Base-by-base conservation (phyloP, 495 filamentous ascomycete genomes). In the Penicillium cataractarum region DNA sequence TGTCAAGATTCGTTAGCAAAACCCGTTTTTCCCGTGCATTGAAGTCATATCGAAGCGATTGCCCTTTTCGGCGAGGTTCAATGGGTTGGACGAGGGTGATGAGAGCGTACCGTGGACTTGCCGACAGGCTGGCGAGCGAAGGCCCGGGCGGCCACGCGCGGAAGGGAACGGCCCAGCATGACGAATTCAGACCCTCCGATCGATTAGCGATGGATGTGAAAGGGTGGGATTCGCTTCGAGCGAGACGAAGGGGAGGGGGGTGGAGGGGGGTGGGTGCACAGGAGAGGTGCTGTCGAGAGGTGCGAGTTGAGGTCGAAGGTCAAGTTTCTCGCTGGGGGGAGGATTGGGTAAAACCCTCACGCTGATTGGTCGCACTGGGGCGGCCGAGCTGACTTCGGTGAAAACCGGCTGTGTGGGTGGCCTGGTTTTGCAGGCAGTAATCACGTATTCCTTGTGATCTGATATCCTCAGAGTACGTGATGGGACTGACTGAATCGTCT, bases 101-200 rank as follows among this genome's bases (percentile, higher is more conserved):
- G 70, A 60, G 8, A 63, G 67, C 77, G 68, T 82, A 85, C 82
- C 72, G 77, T 79, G 68, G 79, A 77, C 74, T 78, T 81, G 70
- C 77, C 77, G 69, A 83, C 70, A 60, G 78, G 74, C 71, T 80
- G 77, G 69, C 80, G 76, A 65, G 78, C 88, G 76, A 87, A 81
- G 80, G 87, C 90, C 80, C 90, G 80, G 69, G 87, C 82, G 84
- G 92, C 91, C 84, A 87, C 84, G 74, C 92, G 91, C 82, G 93
- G 80, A 75, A 84, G 85, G 75, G 91, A 90, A 81, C 92, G 88
- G 80, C 90, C 89, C 86, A 96, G 83, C 93, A 97, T 97, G 79
- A 72, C 69, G 58, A 71, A 76, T 68, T 71, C 58, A 68, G 70
- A 75, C 75, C 76, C 76, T 80, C 78, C 75, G 66, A 76, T 71